Evolutionary conservation across 768 basidiomycete species (phyloP).

Genomic region (Rhizopogon sp.): DNA sequence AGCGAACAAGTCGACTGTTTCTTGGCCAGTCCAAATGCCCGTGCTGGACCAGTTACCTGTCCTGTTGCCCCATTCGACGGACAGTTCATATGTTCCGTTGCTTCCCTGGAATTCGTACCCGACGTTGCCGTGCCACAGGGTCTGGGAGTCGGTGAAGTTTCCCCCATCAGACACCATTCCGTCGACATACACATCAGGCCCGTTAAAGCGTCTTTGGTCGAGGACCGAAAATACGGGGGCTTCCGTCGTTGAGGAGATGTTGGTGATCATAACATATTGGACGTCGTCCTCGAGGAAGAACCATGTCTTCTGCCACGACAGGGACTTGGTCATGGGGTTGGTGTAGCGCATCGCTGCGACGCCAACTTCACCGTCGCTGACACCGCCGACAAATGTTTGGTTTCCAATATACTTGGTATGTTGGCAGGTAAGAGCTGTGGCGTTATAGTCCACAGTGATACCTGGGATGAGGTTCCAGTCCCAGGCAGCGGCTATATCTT

Average conservation of each 20-base stretch:
- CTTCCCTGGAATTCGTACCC: slow-evolving; percentile 51
- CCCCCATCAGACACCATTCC: slow-evolving; percentile 11
- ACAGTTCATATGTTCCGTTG: slow-evolving; percentile 19
- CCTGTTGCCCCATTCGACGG: slow-evolving; percentile 41
- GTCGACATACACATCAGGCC: slow-evolving; percentile 37
- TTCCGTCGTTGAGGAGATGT: slow-evolving; percentile 38
- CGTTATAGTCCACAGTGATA: slow-evolving; percentile 59
- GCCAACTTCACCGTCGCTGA: slow-evolving; percentile 51
- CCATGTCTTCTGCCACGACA: slow-evolving; percentile 68
- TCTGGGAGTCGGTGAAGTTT: slow-evolving; percentile 14
- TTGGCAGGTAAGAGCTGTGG: slow-evolving; percentile 46
- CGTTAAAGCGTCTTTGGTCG: slow-evolving; percentile 52
- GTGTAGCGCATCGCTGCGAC: slow-evolving; percentile 63
- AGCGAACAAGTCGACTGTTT: slow-evolving; percentile 57
- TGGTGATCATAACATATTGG: slow-evolving; percentile 58
- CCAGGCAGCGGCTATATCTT: slow-evolving; percentile 68
- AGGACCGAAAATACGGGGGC: slow-evolving; percentile 59
- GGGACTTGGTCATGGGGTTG: slow-evolving; percentile 52
- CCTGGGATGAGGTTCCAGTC: slow-evolving; percentile 79
- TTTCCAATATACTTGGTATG: slow-evolving; percentile 39
- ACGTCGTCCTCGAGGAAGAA: slow-evolving; percentile 66
- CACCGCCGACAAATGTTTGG: slow-evolving; percentile 62
- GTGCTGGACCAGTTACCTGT: slow-evolving; percentile 59
- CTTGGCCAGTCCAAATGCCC: slow-evolving; percentile 57
- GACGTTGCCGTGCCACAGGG: slow-evolving; percentile 63